Conservation (phyloP, 306 rosid species). For the Erythrophleum fordii region DNA sequence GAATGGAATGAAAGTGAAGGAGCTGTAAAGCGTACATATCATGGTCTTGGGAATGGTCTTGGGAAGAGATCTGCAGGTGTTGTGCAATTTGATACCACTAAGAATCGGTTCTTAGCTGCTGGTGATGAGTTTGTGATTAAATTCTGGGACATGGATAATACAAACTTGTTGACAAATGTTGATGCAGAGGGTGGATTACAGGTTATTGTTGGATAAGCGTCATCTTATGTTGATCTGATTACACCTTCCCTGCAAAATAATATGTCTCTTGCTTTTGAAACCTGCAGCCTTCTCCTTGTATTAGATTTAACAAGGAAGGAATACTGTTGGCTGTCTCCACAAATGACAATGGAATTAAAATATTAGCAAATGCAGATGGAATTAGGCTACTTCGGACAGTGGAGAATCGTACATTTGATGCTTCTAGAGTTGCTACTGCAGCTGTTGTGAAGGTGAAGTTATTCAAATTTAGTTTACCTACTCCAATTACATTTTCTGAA, state of each 20-base stretch:
- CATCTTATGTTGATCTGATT: slow-evolving; percentile 26
- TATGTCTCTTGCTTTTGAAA: slow-evolving; percentile 41
- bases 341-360: slow-evolving; percentile 83
- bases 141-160: slow-evolving; percentile 98
- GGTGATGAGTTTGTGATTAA: slow-evolving; percentile 85
- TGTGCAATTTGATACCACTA: slow-evolving; percentile 98
- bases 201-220: slow-evolving; percentile 55
- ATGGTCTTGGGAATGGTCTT: slow-evolving; percentile 95
- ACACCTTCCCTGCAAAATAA: slow-evolving; percentile 36
- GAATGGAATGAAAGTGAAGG: slow-evolving; percentile 99
- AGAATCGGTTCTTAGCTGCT: slow-evolving; percentile 91
- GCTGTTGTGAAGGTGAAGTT: slow-evolving; percentile 82
- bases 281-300: slow-evolving; percentile 88
- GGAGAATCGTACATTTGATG: slow-evolving; percentile 87
- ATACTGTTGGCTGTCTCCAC: slow-evolving; percentile 87
- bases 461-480: slow-evolving; percentile 34
- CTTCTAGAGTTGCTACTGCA: slow-evolving; percentile 86
- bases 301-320: slow-evolving; percentile 97
- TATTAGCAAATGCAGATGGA: slow-evolving; percentile 91
- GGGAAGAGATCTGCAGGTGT: slow-evolving; percentile 87
- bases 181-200: slow-evolving; percentile 91
- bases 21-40: slow-evolving; percentile 87
- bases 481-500: slow-evolving; percentile 39
- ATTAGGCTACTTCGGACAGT: slow-evolving; percentile 80
- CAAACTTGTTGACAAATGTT: slow-evolving; percentile 57